Base-by-base conservation (phyloP, 106 monocot genomes). In the Acorus gramineus region DNA sequence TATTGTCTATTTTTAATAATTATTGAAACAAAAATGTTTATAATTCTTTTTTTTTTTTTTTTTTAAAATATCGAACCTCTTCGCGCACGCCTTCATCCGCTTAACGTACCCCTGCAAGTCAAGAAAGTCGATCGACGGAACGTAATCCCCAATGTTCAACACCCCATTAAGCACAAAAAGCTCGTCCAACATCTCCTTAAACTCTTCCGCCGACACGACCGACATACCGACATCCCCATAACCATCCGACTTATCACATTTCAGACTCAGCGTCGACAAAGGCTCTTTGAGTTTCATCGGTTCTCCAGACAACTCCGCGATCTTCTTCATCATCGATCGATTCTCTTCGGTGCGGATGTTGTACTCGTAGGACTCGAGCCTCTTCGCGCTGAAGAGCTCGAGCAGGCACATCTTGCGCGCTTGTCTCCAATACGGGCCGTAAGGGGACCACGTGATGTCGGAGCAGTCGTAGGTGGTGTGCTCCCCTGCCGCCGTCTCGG, bases 381-480 rank as follows among this genome's bases (percentile, higher is more conserved):
- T 53, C 50, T 63, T 73, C 4, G 58, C 46, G 58, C 68, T 64
- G 58, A 78, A 73, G 63, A 78, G 56, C 71, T 73, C 71, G 46
- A 69, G n/a, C 28, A 69, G 49, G 58, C 78, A 78, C 12, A 78
- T 64, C 61, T 78, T 78, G 5, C 73, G 56, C 6, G 62, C 68
- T 42, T 78, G 68, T 8, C 68, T 58, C 78, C 57, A 68, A 53
- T 68, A 64, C 1, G 66, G 49, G 5, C 73, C 73, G 59, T 78
- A 78, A 12, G 73, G 78, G 4, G 73, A 73, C 62, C 68, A 78
- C 2, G 50, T 57, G 45, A 78, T 69, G 78, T 73, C 63, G 63
- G 68, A 50, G 68, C 61, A 63, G 57, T 66, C 55, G 63, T 78
- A 78, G 58, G 64, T 59, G 68, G 68, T 65, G 65, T 65, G 66